These are phyloP conservation scores for Penicillium sp. DNA, from an alignment of 2,329 filamentous ascomycete species.

Conservation along the genomic window DNA sequence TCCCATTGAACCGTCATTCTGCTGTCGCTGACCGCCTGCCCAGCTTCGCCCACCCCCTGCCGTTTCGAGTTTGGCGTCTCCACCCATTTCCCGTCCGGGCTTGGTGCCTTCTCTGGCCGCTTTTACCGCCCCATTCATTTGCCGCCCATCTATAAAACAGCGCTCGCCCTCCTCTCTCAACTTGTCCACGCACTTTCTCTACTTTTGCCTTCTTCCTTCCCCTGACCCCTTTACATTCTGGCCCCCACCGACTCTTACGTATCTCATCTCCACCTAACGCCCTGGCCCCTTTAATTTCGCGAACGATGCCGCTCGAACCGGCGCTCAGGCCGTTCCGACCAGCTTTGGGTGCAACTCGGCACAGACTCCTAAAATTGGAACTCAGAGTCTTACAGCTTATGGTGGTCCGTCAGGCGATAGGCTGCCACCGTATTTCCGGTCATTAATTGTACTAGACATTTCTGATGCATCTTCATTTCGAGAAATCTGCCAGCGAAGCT, in stretches of 20 bases:
- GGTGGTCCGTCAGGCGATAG: too few species aligned
- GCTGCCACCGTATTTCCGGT: too few species aligned
- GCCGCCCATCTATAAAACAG: conserved; percentile 5
- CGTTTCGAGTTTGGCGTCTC: neutral
- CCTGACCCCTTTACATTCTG: conserved; percentile 1
- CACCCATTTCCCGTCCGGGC: neutral
- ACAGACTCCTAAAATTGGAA: too few species aligned
- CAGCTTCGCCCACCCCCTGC: neutral
- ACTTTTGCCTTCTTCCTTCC: neutral
- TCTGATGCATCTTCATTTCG: too few species aligned
- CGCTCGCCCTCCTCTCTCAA: neutral
- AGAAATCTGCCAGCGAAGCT: too few species aligned
- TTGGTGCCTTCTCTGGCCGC: conserved; percentile 4
- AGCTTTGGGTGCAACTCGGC: neutral
- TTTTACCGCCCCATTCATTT: conserved; percentile 2
- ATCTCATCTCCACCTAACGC: neutral
- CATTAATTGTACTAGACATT: too few species aligned
- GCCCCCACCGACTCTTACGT: neutral
- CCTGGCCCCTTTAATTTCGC: conserved; percentile 1
- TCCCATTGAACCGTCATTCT: conserved; percentile 15
- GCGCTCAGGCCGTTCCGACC: neutral
- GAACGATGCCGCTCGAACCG: conserved; percentile 4
- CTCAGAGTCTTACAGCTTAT: too few species aligned
- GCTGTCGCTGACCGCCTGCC: conserved; percentile 12
- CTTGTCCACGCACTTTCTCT: conserved; percentile 3